phyloP scores from a whole-genome alignment of 2,329 filamentous ascomycete species.

The Neofusicoccum sp. region DNA sequence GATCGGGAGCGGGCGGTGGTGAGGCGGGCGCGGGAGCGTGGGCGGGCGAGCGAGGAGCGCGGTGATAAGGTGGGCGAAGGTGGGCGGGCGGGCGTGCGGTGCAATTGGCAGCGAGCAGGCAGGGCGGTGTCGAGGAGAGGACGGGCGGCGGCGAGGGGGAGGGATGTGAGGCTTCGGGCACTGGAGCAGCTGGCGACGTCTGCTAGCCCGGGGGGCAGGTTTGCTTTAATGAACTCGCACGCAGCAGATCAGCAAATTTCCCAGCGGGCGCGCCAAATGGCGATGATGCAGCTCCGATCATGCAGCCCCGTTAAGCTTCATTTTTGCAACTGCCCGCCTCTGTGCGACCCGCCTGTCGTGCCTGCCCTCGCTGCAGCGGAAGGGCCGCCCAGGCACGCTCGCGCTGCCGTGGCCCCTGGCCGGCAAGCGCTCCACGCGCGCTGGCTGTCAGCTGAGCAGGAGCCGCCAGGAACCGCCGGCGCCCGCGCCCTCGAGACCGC shows the following conservation, averaged over 20 bases:
- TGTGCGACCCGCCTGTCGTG: conserved; percentile 4
- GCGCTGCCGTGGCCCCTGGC: background rate
- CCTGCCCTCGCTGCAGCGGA: conserved; percentile 10
- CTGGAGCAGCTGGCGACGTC: background rate
- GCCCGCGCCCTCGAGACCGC: background rate
- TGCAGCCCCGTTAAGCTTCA: conserved; percentile 17
- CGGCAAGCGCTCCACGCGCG: conserved; percentile 7
- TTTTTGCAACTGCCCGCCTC: conserved; percentile 15
- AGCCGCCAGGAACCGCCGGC: conserved; percentile 6
- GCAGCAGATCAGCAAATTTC: conserved; percentile 20
- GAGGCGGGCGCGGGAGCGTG: background rate
- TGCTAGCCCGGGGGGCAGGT: conserved; percentile 13
- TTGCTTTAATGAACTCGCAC: conserved; percentile 17
- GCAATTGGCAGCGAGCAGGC: conserved; percentile 10
- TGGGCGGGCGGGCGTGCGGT: background rate
- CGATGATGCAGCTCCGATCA: conserved; percentile 17
- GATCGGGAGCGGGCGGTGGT: background rate
- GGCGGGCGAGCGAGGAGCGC: background rate
- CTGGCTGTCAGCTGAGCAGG: background rate
- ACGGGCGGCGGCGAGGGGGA: conserved; percentile 7
- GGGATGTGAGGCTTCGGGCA: conserved; percentile 17
- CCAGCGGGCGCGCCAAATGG: conserved; percentile 14
- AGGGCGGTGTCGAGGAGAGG: conserved; percentile 13
- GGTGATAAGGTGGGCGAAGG: background rate
- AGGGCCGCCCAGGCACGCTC: background rate